Percentiles rank a stretch among this genome's conserved stretches.
phyloP scores from a whole-genome alignment of 2,329 filamentous ascomycete species.

The Hypoxylon sp. region DNA sequence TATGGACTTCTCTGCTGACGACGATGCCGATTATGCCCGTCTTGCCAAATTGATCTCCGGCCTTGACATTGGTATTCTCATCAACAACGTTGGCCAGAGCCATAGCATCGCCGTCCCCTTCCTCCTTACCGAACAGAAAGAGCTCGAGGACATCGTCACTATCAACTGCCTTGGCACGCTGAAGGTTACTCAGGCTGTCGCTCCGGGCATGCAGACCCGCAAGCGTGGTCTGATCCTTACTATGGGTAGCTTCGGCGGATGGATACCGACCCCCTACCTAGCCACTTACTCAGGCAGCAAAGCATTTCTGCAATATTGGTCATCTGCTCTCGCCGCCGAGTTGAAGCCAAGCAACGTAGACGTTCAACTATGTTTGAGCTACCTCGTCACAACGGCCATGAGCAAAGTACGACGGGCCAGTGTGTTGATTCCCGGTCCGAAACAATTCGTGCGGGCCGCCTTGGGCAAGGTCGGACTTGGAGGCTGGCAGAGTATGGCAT shows the following conservation, averaged over 20 bases:
- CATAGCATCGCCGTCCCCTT: slow-evolving; percentile 95
- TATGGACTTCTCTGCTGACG: slow-evolving; percentile 91
- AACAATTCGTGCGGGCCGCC: slow-evolving; percentile 83
- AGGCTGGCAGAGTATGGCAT: slow-evolving; percentile 82
- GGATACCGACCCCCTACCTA: slow-evolving; percentile 90
- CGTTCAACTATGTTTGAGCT: slow-evolving; percentile 92
- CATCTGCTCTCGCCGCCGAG: slow-evolving; percentile 85
- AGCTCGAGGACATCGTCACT: slow-evolving; percentile 90
- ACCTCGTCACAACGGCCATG: slow-evolving; percentile 97
- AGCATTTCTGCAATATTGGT: slow-evolving; percentile 98
- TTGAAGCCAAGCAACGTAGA: slow-evolving; percentile 84
- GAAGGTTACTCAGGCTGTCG: slow-evolving; percentile 86
- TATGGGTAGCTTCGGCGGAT: slow-evolving; percentile 96
- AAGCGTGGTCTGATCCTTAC: slow-evolving; percentile 92
- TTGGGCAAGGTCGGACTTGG: slow-evolving; percentile 87
- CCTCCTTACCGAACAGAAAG: slow-evolving; percentile 80
- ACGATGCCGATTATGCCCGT: slow-evolving; percentile 83
- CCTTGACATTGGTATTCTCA: slow-evolving; percentile 86
- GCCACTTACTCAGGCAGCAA: slow-evolving; percentile 98
- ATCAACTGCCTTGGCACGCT: slow-evolving; percentile 96
- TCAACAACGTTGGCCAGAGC: slow-evolving; percentile 98
- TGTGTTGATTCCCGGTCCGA: slow-evolving; percentile 83
- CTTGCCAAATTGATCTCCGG: slow-evolving; percentile 78
- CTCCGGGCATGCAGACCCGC: slow-evolving; percentile 86
- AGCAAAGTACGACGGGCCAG: slow-evolving; percentile 90